Percentiles rank a stretch among this genome's conserved stretches.
Conservation (phyloP, 1,139 yeast genomes). For the Hanseniaspora uvarum region DNA sequence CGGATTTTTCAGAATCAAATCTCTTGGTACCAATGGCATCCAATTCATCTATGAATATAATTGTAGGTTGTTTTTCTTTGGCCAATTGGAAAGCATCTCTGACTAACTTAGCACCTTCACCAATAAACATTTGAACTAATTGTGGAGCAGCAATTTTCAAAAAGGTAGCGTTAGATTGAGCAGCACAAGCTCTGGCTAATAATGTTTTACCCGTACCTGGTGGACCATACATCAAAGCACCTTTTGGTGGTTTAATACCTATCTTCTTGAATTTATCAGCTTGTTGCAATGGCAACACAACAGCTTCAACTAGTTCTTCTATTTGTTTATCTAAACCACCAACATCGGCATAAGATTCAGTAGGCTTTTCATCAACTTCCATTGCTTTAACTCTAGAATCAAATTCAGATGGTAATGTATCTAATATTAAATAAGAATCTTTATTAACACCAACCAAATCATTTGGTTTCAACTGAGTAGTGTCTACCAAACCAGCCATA, state of each 20-base stretch:
- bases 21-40: constrained; percentile 99
- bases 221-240: constrained; percentile 98
- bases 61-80: constrained; percentile 96
- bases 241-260: constrained; percentile 96
- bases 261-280: constrained; percentile 87
- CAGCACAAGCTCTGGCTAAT: constrained; percentile 97
- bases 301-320: constrained; percentile 95
- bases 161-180: constrained; percentile 97
- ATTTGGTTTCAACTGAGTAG: constrained; percentile 79
- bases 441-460: constrained; percentile 96
- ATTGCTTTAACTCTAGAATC: constrained; percentile 96
- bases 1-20: constrained; percentile 93
- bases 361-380: constrained; percentile 98
- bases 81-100: constrained; percentile 98
- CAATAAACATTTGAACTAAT: constrained; percentile 96
- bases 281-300: constrained; percentile 95
- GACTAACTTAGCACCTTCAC: constrained; percentile 96
- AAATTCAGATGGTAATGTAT: constrained; percentile 91
- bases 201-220: constrained; percentile 99
- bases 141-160: constrained; percentile 96
- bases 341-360: constrained; percentile 91
- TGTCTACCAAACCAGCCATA: constrained; percentile 87
- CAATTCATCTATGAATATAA: constrained; percentile 91
- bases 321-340: constrained; percentile 98
- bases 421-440: constrained; percentile 86